Evolutionary conservation across 441 rosid genomes (phyloP), one percentile per base, ranked within the genome.

Genomic region (Biscutella auriculata): DNA sequence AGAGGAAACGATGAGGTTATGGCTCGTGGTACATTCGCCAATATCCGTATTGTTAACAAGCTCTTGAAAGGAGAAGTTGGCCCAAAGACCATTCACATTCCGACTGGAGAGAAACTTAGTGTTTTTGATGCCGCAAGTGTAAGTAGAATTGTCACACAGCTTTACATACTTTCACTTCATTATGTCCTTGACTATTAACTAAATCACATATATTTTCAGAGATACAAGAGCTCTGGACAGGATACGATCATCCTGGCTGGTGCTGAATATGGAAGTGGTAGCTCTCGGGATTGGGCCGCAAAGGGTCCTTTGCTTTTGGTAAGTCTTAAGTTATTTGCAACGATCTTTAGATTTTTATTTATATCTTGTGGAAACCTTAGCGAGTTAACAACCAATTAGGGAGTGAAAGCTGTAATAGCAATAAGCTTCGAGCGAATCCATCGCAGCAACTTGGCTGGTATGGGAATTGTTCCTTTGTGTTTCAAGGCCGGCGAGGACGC

Each of bases 231-330:
- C 14, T 74, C 63, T 25, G 77, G 79, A 21, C 81, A 81, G 9
- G 80, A 79, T 27, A 83, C 83, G 9, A 66, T 81, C 10, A 69
- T 83, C 43, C 45, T 83, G 11, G 83, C 82, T 46, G 90, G 86
- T 47, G 73, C 86, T 2, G 81, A 83, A 47, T 83, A 83, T 44
- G 90, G 90, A 64, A 79, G 82, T 57, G 90, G 84, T 37, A 81
- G 86, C 70, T 81, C 90, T 54, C 65, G 77, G 34, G 86, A 83
- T 58, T 74, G 90, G 86, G 86, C 81, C 43, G 84, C 90, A 45
- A 83, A 83, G 74, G 90, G 87, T 34, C 87, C 82, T 2, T 67
- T 69, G 77, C 74, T 76, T 59, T 68, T 76, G 79, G 89, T 82
- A 45, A 60, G 71, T 10, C 48, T 1, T 3, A 46, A 26, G 46